phyloP scores from a whole-genome alignment of 2,329 filamentous ascomycete species.

The Talaromyces funiculosus region DNA sequence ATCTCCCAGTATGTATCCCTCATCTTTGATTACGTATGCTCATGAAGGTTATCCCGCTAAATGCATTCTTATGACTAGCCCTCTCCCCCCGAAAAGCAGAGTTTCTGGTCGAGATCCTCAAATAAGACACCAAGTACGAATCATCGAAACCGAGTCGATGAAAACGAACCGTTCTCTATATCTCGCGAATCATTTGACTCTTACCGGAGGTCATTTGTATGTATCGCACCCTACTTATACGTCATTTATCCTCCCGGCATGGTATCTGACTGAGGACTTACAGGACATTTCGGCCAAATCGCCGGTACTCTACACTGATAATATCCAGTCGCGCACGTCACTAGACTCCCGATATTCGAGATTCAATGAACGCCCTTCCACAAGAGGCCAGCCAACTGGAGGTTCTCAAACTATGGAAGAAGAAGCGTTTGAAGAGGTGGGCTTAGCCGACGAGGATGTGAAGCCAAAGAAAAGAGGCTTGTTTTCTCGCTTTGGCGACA shows the following conservation, averaged over 20 bases:
- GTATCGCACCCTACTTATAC: slow-evolving; percentile 28
- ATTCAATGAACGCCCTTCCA: slow-evolving; percentile 57
- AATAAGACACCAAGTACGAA: slow-evolving; percentile 48
- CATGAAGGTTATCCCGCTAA: background rate
- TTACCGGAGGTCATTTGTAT: slow-evolving; percentile 89
- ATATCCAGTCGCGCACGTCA: slow-evolving; percentile 63
- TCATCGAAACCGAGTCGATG: slow-evolving; percentile 62
- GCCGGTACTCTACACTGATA: slow-evolving; percentile 59
- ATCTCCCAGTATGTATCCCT: slow-evolving; percentile 66
- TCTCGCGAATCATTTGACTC: slow-evolving; percentile 96
- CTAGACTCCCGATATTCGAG: slow-evolving; percentile 68
- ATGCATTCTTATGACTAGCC: slow-evolving; percentile 50
- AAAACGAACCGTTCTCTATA: slow-evolving; percentile 91
- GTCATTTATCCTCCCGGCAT: background rate
- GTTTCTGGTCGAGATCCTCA: slow-evolving; percentile 62
- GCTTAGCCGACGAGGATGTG: slow-evolving; percentile 66
- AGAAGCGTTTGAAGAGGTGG: slow-evolving; percentile 85
- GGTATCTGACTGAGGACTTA: slow-evolving; percentile 14
- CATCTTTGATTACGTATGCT: background rate
- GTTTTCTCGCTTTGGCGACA: slow-evolving; percentile 66
- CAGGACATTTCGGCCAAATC: slow-evolving; percentile 89
- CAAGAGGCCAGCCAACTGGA: slow-evolving; percentile 54
- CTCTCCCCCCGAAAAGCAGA: slow-evolving; percentile 80
- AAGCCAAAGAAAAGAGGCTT: slow-evolving; percentile 75
- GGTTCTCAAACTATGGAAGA: slow-evolving; percentile 62